Evolutionary conservation across 208 protist genomes (phyloP).

Genomic region (Wallacemonas sp.): DNA sequence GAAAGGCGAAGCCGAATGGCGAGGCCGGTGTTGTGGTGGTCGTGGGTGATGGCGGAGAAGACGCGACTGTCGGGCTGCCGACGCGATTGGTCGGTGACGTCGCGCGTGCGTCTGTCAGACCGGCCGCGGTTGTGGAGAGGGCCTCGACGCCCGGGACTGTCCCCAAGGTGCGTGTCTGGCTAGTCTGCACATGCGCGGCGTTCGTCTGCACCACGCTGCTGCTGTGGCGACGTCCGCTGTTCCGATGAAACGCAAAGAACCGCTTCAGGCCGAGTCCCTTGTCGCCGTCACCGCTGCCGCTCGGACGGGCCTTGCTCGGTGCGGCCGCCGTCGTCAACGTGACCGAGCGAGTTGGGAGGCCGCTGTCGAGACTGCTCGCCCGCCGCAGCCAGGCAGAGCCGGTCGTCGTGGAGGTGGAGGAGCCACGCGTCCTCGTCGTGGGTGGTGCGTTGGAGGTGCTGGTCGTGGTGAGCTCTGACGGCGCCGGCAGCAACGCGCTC

Average conservation of each 20-base stretch:
- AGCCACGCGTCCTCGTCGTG: neutral
- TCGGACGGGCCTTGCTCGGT: neutral
- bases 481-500: slow-evolving; percentile 1
- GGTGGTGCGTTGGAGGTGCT: neutral
- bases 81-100: neutral
- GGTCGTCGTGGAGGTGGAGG: neutral
- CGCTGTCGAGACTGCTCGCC: neutral
- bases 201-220: too few relatives aligned
- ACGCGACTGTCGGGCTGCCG: too few relatives aligned
- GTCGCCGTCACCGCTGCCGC: neutral
- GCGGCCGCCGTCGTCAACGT: neutral
- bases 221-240: neutral
- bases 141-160: too few relatives aligned
- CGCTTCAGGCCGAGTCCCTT: neutral
- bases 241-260: neutral
- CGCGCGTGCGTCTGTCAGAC: neutral
- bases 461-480: neutral
- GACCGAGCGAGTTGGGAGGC: neutral
- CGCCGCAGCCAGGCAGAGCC: neutral
- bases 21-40: neutral
- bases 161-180: too few relatives aligned
- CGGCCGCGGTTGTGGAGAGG: too few relatives aligned
- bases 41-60: too few relatives aligned
- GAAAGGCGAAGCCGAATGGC: slow-evolving; percentile 4
- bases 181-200: too few relatives aligned